A percentile compares a stretch with the other conserved stretches of the same genome.
These are phyloP conservation scores for Omphalea diandra DNA, from an alignment of 441 rosid genomes.

Conservation along the genomic window DNA sequence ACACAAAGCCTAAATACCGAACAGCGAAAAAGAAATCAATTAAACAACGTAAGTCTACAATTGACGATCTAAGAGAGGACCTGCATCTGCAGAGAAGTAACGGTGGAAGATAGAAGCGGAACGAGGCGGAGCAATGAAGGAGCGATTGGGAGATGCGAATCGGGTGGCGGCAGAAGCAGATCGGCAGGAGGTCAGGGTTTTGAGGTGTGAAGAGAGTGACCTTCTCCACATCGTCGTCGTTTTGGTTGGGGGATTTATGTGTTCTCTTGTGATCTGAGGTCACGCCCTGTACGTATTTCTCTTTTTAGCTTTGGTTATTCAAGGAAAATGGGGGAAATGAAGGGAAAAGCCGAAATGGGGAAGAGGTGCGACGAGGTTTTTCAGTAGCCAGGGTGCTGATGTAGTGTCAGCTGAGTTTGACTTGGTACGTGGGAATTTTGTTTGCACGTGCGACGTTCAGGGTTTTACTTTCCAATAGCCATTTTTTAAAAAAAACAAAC, in stretches of 20 bases:
- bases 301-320: neutral
- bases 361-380: neutral
- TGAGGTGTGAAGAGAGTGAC: conserved; percentile 57
- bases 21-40: too few relatives aligned
- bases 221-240: conserved; percentile 80
- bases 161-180: conserved; percentile 36
- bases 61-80: conserved; percentile 38
- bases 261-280: conserved; percentile 44
- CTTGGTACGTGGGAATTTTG: conserved; percentile 1
- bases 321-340: too few relatives aligned
- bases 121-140: conserved; percentile 35
- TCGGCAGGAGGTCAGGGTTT: conserved; percentile 51
- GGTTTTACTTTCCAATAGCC: neutral
- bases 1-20: too few relatives aligned
- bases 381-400: conserved; percentile 1
- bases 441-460: conserved; percentile 1
- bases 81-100: conserved; percentile 53
- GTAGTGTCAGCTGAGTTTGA: neutral
- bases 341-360: neutral
- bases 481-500: too few relatives aligned
- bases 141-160: conserved; percentile 30
- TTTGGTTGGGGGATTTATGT: neutral
- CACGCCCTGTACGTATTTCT: conserved; percentile 17
- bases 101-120: conserved; percentile 37
- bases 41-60: neutral